phyloP scores from a whole-genome alignment of 306 rosid species.

The Erythrophleum fordii region DNA sequence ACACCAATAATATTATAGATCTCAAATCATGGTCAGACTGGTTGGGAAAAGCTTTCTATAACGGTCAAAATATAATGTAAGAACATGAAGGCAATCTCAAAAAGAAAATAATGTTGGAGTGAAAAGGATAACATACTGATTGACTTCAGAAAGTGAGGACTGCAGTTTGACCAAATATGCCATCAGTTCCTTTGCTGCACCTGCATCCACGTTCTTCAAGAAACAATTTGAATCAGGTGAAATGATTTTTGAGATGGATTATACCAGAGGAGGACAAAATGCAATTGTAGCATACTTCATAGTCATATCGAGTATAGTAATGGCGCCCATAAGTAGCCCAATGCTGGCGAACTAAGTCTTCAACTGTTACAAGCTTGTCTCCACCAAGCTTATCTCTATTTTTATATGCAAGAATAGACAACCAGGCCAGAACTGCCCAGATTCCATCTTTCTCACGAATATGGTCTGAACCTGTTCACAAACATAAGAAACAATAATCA shows the following conservation, averaged over 20 bases:
- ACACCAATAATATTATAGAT: slow-evolving; percentile 11
- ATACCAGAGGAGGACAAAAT: slow-evolving; percentile 9
- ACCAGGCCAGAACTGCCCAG: slow-evolving; percentile 99
- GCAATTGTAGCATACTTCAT: slow-evolving; percentile 61
- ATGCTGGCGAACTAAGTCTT: slow-evolving; percentile 93
- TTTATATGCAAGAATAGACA: slow-evolving; percentile 83
- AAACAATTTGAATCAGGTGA: slow-evolving; percentile 38
- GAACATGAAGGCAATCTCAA: slow-evolving; percentile 2
- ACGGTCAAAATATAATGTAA: background rate
- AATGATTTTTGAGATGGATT: slow-evolving; percentile 16
- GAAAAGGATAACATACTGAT: slow-evolving; percentile 58
- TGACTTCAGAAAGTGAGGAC: slow-evolving; percentile 86
- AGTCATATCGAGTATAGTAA: slow-evolving; percentile 93
- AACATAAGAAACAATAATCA: slow-evolving; percentile 39
- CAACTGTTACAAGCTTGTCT: slow-evolving; percentile 86
- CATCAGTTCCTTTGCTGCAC: slow-evolving; percentile 91
- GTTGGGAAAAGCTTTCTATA: slow-evolving; percentile 18
- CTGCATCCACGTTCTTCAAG: slow-evolving; percentile 95
- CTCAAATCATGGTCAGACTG: slow-evolving; percentile 5
- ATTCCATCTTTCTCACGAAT: slow-evolving; percentile 99
- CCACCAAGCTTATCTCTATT: slow-evolving; percentile 78
- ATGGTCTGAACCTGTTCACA: slow-evolving; percentile 87
- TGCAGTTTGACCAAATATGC: slow-evolving; percentile 89
- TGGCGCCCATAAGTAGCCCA: slow-evolving; percentile 97
- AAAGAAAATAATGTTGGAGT: slow-evolving; percentile 6